Evolutionary conservation across 306 rosid genomes (phyloP).

Genomic region (Cucurbita argyrosperma): DNA sequence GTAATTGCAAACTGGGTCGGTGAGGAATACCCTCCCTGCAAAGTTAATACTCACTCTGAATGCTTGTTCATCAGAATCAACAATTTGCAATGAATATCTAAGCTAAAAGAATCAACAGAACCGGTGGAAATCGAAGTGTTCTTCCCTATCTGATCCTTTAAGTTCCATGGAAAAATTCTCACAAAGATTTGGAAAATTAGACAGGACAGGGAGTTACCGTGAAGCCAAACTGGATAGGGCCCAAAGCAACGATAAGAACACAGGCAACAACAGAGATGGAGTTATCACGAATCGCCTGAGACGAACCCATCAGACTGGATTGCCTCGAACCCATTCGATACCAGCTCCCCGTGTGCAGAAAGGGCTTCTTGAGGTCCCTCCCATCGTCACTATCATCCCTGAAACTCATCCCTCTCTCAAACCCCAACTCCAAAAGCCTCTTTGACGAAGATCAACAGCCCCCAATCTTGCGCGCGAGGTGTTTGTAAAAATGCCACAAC

Average conservation of each 20-base stretch:
- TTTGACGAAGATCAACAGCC: slow-evolving; percentile 1
- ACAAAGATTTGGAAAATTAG: not conserved
- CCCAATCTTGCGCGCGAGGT: slow-evolving; percentile 1
- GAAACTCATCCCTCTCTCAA: slow-evolving; percentile 36
- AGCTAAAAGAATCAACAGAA: not conserved
- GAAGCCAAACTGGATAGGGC: slow-evolving; percentile 94
- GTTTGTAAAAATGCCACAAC: not conserved
- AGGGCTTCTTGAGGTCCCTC: slow-evolving; percentile 76
- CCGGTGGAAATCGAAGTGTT: not conserved
- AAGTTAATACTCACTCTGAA: slow-evolving; percentile 4
- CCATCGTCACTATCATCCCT: slow-evolving; percentile 61
- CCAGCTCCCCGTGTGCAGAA: slow-evolving; percentile 93
- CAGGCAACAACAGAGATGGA: slow-evolving; percentile 78
- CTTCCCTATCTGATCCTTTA: not conserved
- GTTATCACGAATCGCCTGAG: slow-evolving; percentile 61
- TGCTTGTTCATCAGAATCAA: not conserved
- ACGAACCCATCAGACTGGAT: slow-evolving; percentile 64
- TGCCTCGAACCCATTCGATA: slow-evolving; percentile 65
- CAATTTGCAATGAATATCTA: not conserved
- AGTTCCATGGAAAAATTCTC: not conserved
- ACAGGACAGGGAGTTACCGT: slow-evolving; percentile 36
- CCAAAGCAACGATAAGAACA: slow-evolving; percentile 87
- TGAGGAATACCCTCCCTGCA: slow-evolving; percentile 77
- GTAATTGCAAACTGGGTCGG: slow-evolving; percentile 85
- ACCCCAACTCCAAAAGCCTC: slow-evolving; percentile 5